Base-by-base conservation (phyloP, 768 basidiomycete species). In the Royoungia palumana region DNA sequence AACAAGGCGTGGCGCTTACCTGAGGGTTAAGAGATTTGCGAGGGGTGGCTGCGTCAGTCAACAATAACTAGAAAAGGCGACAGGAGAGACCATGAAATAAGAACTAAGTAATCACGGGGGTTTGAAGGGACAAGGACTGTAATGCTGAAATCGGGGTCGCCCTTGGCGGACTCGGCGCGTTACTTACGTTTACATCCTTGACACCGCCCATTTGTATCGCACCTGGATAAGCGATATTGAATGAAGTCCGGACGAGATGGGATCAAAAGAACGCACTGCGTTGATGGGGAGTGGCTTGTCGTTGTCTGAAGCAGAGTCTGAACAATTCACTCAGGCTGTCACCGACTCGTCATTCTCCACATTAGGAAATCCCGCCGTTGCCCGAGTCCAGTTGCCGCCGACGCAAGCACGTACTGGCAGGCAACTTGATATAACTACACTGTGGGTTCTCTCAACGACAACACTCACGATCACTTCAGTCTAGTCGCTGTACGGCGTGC, bases 161-260 rank as follows among this genome's bases (percentile, higher is more conserved):
- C 50, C 66, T 64, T 64, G 65, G 66, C 62, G 35, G 47, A 41
- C 50, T 54, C 21, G 50, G 48, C 36, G 12, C 22, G 38, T 49
- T 42, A 69, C 66, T 69, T 55, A 67, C 66, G 16, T 61, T 67
- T 32, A 40, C 39, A 51, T 65, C 59, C 56, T 65, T 69, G 36
- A 48, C 30, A 4, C 60, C 56, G 24, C 58, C 55, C 64, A 62
- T 67, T n/a, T 35, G 36, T 62, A 17, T 37, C 24, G 17, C 34
- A 13, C 22, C 56, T 55, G 19, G 41, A 44, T 38, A 34, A 44
- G 20, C 19, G 41, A 49, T 8, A 28, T 21, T 25, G 7, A 34
- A 41, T 12, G 30, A 24, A 40, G 20, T 7, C 9, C 17, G 17
- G 28, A 52, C 30, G 35, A 11, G 39, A 41, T 49, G 21, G 19